Percentiles rank a stretch among this genome's conserved stretches.
phyloP scores from a whole-genome alignment of 306 rosid genomes.

The Pyrus communis region DNA sequence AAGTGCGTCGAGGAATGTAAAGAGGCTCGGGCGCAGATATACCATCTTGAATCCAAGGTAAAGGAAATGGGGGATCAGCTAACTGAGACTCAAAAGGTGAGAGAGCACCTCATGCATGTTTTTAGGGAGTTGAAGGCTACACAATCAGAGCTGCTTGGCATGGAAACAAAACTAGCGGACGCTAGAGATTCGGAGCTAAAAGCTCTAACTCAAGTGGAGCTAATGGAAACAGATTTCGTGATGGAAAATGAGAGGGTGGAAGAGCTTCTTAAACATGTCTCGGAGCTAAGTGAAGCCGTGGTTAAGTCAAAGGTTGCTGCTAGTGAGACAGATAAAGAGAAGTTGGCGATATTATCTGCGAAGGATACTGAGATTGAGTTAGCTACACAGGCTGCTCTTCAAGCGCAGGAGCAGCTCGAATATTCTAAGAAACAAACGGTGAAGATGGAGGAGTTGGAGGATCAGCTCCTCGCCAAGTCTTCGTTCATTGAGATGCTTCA shows the following conservation, averaged over 20 bases:
- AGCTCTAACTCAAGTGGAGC: conserved; percentile 22
- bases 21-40: conserved; percentile 21
- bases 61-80: conserved; percentile 40
- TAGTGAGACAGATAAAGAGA: conserved; percentile 35
- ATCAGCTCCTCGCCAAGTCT: conserved; percentile 17
- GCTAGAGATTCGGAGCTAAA: conserved; percentile 46
- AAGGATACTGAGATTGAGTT: conserved; percentile 44
- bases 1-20: conserved; percentile 24
- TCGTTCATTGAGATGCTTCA: conserved; percentile 15
- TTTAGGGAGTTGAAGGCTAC: conserved; percentile 37
- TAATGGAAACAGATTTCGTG: conserved; percentile 26
- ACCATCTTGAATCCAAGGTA: conserved; percentile 36
- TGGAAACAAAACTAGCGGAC: conserved; percentile 46
- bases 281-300: conserved; percentile 43
- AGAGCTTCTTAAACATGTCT: conserved; percentile 35
- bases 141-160: conserved; percentile 41
- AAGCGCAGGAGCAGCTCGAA: conserved; percentile 30
- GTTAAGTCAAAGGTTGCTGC: conserved; percentile 29
- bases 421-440: conserved; percentile 25
- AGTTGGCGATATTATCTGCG: conserved; percentile 22
- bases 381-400: conserved; percentile 23
- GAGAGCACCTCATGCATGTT: conserved; percentile 40
- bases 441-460: conserved; percentile 23
- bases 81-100: conserved; percentile 20
- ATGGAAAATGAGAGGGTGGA: conserved; percentile 38